These are phyloP conservation scores for Melocanna baccifera DNA, from an alignment of 176 grass and related monocot genomes.

Conservation along the genomic window DNA sequence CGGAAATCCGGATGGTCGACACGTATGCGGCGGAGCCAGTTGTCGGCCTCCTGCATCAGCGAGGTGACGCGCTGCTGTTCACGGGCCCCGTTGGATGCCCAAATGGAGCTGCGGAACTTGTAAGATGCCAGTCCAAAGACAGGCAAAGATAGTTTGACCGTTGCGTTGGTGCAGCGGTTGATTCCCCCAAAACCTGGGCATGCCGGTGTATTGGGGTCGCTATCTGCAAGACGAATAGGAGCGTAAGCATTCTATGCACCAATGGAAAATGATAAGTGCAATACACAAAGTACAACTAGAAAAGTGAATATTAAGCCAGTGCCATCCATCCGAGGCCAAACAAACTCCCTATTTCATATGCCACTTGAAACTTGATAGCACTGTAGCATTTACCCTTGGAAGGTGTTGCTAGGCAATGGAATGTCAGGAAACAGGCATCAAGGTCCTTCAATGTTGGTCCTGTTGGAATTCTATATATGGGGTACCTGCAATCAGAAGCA, in stretches of 20 bases:
- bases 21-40: constrained; percentile 57
- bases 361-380: constrained; percentile 23
- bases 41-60: constrained; percentile 68
- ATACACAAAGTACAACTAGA: not conserved
- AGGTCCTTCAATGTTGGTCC: constrained; percentile 97
- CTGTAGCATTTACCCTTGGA: constrained; percentile 52
- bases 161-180: constrained; percentile 5
- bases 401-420: constrained; percentile 79
- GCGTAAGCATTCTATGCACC: not conserved
- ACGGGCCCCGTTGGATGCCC: constrained; percentile 46
- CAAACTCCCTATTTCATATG: not conserved
- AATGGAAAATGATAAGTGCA: not conserved
- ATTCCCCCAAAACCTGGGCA: constrained; percentile 40
- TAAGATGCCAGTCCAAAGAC: constrained; percentile 77
- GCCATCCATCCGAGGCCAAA: not conserved
- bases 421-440: constrained; percentile 97
- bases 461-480: constrained; percentile 98
- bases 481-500: constrained; percentile 86
- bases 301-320: not conserved
- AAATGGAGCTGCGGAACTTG: constrained; percentile 67
- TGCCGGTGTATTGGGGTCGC: constrained; percentile 23
- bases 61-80: constrained; percentile 39
- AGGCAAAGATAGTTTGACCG: constrained; percentile 48
- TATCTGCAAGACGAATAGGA: constrained; percentile 35
- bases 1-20: constrained; percentile 89